Conservation (phyloP, 768 basidiomycete genomes). For the Artomyces pyxidatus region DNA sequence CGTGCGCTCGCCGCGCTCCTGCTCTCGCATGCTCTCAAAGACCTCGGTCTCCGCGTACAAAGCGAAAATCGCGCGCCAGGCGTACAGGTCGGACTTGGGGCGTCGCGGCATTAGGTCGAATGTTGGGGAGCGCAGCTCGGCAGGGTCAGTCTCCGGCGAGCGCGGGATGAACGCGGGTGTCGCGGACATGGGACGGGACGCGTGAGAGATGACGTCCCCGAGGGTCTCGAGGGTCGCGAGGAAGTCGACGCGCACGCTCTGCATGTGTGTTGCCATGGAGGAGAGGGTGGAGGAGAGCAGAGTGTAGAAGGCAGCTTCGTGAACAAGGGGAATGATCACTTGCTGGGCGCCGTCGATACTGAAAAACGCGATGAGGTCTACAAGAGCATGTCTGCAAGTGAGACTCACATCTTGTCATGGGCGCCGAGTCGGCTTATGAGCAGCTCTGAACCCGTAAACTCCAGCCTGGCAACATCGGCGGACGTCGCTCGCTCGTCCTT, state of each 20-base stretch:
- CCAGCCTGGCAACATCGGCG: no score
- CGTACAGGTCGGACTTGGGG: constrained; percentile 57
- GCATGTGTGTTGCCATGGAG: constrained; percentile 44
- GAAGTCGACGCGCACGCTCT: constrained; percentile 43
- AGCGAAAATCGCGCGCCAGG: constrained; percentile 87
- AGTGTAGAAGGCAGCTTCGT: constrained; percentile 75
- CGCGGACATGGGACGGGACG: constrained; percentile 26
- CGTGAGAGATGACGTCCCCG: constrained; percentile 29
- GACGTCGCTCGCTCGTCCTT: no score
- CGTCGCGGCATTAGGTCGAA: background rate
- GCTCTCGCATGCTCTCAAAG: constrained; percentile 68
- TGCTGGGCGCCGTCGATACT: constrained; percentile 26
- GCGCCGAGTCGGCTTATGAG: background rate
- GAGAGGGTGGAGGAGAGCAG: constrained; percentile 56
- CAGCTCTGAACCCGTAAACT: background rate
- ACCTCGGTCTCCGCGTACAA: constrained; percentile 81
- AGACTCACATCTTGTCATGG: background rate
- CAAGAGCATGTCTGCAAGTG: background rate
- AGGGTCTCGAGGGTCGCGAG: constrained; percentile 38
- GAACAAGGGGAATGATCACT: constrained; percentile 69
- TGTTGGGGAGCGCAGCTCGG: constrained; percentile 14
- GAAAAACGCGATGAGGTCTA: background rate
- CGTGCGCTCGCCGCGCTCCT: constrained; percentile 55
- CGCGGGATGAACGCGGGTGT: constrained; percentile 28
- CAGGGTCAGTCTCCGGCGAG: constrained; percentile 21